Conservation (phyloP, 768 basidiomycete species). For the Mycena vulgaris region DNA sequence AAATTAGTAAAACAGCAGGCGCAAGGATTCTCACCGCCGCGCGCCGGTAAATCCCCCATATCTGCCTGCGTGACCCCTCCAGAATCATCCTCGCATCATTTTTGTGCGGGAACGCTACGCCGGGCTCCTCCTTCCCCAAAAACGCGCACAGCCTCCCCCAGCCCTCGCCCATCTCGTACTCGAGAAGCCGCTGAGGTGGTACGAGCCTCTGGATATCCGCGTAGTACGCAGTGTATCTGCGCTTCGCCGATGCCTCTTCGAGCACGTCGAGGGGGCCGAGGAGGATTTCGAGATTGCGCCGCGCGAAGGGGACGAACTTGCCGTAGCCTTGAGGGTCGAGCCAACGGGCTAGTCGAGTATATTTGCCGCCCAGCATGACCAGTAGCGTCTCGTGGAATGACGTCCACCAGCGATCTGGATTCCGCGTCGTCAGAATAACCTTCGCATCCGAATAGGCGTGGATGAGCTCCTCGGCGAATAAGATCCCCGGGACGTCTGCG, state of each 20-base stretch:
- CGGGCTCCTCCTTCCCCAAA: conserved; percentile 25
- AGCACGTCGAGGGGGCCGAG: conserved; percentile 28
- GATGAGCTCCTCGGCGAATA: conserved; percentile 28
- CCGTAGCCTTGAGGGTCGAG: conserved; percentile 27
- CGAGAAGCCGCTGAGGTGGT: background rate
- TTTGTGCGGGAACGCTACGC: conserved; percentile 25
- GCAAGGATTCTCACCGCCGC: background rate
- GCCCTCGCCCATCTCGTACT: conserved; percentile 29
- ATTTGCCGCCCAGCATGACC: conserved; percentile 6
- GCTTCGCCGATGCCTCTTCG: conserved; percentile 1
- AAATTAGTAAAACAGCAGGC: background rate
- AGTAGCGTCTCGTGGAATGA: conserved; percentile 31
- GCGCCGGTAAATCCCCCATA: conserved; percentile 25
- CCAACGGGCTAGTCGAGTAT: conserved; percentile 28
- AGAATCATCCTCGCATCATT: conserved; percentile 33
- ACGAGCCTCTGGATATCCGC: conserved; percentile 6
- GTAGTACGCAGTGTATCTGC: conserved; percentile 12
- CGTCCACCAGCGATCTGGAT: conserved; percentile 29
- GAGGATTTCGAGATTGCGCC: conserved; percentile 30
- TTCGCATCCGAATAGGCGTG: conserved; percentile 25
- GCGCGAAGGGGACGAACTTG: conserved; percentile 32
- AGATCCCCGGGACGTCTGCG: conserved; percentile 33
- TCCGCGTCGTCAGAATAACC: conserved; percentile 31
- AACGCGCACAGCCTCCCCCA: conserved; percentile 32
- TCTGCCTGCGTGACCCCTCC: conserved; percentile 26